Conservation (phyloP, 305 asterid genomes). For the Solanum aculeatissimum region DNA sequence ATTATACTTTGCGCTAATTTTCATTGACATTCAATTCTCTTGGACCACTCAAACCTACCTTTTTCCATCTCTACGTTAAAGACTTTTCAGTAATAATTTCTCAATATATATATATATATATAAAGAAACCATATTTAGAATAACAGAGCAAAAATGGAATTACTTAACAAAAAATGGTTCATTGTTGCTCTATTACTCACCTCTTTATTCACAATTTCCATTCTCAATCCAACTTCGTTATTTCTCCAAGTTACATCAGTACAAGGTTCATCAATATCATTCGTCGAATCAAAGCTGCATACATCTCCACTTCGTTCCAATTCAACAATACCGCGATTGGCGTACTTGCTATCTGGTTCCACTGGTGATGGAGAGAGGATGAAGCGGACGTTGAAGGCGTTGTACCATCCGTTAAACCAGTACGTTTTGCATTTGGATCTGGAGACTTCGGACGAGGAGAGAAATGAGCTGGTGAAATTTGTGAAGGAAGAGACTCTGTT, state of each 20-base stretch:
- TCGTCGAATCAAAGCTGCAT: constrained; percentile 49
- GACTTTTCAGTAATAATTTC: neutral
- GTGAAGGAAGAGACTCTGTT: constrained; percentile 24
- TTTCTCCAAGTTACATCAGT: constrained; percentile 14
- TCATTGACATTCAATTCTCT: neutral
- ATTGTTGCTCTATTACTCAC: constrained; percentile 18
- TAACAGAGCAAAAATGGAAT: neutral
- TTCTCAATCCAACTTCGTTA: constrained; percentile 23
- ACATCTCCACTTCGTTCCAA: constrained; percentile 12
- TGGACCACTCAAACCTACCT: neutral
- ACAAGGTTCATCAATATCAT: constrained; percentile 19
- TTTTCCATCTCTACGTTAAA: neutral
- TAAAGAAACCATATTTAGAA: neutral
- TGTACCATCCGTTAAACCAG: constrained; percentile 55
- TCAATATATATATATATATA: neutral
- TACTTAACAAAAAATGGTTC: constrained; percentile 17
- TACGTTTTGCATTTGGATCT: constrained; percentile 58
- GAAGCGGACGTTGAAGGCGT: constrained; percentile 40
- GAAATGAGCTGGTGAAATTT: constrained; percentile 37
- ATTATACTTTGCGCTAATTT: neutral
- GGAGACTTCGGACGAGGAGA: constrained; percentile 44
- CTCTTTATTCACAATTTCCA: constrained; percentile 3
- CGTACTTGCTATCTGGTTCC: constrained; percentile 58
- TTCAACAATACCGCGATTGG: constrained; percentile 42
- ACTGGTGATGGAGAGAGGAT: constrained; percentile 38